A percentile compares a stretch with the other conserved stretches of the same genome.
These are phyloP conservation scores for Colletotrichum scovillei DNA, from an alignment of 2,329 filamentous ascomycete species.

Conservation along the genomic window DNA sequence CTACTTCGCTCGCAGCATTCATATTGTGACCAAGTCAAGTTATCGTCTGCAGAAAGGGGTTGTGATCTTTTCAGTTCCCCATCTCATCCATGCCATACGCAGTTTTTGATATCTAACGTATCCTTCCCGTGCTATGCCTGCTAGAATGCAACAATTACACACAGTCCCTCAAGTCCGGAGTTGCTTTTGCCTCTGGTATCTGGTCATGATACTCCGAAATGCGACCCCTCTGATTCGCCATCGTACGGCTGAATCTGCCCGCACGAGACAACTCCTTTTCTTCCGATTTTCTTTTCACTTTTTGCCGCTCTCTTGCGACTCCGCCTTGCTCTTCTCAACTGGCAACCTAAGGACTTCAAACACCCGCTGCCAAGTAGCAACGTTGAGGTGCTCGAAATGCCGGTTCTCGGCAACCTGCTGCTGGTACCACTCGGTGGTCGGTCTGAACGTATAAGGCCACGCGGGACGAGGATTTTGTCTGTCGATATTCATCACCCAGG, in stretches of 20 bases:
- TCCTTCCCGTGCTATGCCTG: not conserved
- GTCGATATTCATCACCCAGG: conserved; percentile 45
- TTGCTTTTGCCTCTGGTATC: not conserved
- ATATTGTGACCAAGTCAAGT: not conserved
- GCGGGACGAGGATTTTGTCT: conserved; percentile 32
- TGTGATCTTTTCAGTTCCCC: not conserved
- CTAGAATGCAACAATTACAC: not conserved
- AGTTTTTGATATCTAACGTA: too few relatives aligned
- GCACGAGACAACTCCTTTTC: not conserved
- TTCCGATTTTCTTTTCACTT: not conserved
- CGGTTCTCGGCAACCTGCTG: conserved; percentile 57
- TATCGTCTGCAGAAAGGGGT: not conserved
- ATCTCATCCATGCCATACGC: not conserved
- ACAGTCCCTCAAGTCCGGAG: not conserved
- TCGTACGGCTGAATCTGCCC: too few relatives aligned
- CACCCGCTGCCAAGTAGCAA: conserved; percentile 56
- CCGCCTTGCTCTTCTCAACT: not conserved
- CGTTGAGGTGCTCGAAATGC: conserved; percentile 60
- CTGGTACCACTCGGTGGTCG: conserved; percentile 65
- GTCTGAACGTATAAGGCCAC: conserved; percentile 55
- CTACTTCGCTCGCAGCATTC: not conserved
- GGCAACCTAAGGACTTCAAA: conserved; percentile 41
- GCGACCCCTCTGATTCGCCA: too few relatives aligned
- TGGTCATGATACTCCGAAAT: not conserved
- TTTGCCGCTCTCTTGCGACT: not conserved